Evolutionary conservation across 1,139 yeast species (phyloP), one percentile per base, ranked within the genome.

Genomic region (Cylindricascospora bacillispora): DNA sequence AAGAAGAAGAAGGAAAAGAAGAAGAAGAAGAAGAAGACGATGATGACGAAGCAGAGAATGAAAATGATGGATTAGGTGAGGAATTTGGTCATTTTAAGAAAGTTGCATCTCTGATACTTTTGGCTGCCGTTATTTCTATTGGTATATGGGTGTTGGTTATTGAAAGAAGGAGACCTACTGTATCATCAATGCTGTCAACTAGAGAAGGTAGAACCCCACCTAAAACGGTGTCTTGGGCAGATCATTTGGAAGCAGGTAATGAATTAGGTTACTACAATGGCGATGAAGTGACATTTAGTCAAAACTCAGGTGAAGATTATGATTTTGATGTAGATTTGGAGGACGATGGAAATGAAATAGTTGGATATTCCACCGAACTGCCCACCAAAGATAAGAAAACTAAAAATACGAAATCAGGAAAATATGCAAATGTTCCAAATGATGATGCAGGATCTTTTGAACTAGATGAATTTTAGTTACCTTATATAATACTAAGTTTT

Each of bases 271-370:
- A n/a, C n/a, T n/a, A n/a, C n/a, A n/a, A n/a, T n/a, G n/a, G n/a
- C n/a, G n/a, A n/a, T n/a, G n/a, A n/a, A n/a, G n/a, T 18, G n/a
- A n/a, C n/a, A 23, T 24, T 22, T 2, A 15, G 12, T 24, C 13
- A 28, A 13, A 22, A 19, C 18, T 23, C 17, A 15, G 25, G 14
- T 20, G 41, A 38, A 13, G 52, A 65, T 51, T 41, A 62, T 52
- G 47, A 59, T 56, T 40, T 49, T 48, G 45, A 66, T 54, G 62
- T 63, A 52, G 54, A 63, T 6, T 22, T 15, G 25, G 32, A 26
- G 21, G 18, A 15, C 16, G 28, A 21, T 15, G 24, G 24, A 7
- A 7, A 15, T 14, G 27, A 24, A 14, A 13, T 18, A 9, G 22
- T 22, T 14, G 23, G 20, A 12, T 12, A 12, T 5, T 17, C 10